Base-by-base conservation (phyloP, 495 filamentous ascomycete genomes). In the Penicillium egyptiacum region DNA sequence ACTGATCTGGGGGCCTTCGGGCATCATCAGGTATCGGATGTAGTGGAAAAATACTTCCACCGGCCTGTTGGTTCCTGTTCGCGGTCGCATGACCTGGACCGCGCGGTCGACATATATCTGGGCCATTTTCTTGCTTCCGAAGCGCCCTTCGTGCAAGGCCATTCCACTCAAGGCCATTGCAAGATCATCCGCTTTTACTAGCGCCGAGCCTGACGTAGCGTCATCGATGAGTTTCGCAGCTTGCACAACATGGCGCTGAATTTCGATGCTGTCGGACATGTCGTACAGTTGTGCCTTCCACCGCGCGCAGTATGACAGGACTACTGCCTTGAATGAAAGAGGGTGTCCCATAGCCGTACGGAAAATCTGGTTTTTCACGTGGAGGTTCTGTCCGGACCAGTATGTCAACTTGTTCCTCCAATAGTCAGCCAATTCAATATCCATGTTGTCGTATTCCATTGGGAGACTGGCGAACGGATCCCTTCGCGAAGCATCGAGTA, bases 371-470 rank as follows among this genome's bases (percentile, higher is more conserved):
- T 72, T 62, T 54, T 79, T 79, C 2, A 77, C 41, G 26, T 72
- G 63, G 35, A 53, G 49, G 51, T 77, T 77, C 47, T 75, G 71
- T 0, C 76, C 76, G 8, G 76, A 79, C 76, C 76, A 79, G 55
- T 79, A 79, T 0, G 67, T 65, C 55, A 77, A 63, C 35, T 69
- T 67, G 59, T 56, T 68, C 7, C 64, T 62, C 73, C 73, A 79
- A 46, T 68, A 68, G 44, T 75, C 72, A 3, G 60, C 62, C 44
- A 79, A 58, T 47, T 70, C 72, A 35, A 67, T 43, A 26, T 75
- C 70, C 6, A 61, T 62, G 2, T 47, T 57, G 8, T 64, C 50
- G 1, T 57, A 64, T 8, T 55, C 44, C 3, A 67, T 57, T 5
- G 70, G 68, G 9, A 75, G 51, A 35, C 61, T 70, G 22, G 65